Percentiles rank a stretch among this genome's conserved stretches.
These are phyloP conservation scores for Lachancea sp. DNA, from an alignment of 805 yeast species.

Conservation along the genomic window DNA sequence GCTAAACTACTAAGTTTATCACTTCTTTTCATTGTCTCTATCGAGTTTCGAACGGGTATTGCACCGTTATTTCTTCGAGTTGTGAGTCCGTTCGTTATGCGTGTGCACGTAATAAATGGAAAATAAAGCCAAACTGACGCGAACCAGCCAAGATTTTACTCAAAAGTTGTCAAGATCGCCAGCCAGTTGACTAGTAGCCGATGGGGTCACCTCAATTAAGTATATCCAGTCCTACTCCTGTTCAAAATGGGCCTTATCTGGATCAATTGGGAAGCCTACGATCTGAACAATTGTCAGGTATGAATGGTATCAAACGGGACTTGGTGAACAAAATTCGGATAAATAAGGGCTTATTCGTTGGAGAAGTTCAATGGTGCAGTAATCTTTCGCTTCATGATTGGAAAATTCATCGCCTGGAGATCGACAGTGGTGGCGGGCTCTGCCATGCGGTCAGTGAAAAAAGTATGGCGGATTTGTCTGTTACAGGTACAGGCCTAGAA, in stretches of 20 bases:
- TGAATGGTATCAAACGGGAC: not conserved
- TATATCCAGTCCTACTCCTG: constrained; percentile 6
- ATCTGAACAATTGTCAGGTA: constrained; percentile 1
- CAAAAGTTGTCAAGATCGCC: not conserved
- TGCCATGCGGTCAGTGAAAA: constrained; percentile 14
- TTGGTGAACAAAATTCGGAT: constrained; percentile 4
- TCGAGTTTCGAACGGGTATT: not conserved
- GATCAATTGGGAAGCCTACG: not conserved
- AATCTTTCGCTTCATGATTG: constrained; percentile 18
- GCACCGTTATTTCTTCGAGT: not conserved
- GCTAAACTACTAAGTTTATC: not conserved
- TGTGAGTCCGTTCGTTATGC: not conserved
- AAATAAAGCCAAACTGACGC: constrained; percentile 3
- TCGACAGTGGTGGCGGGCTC: constrained; percentile 16
- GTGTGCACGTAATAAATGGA: not conserved
- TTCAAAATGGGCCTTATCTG: not conserved
- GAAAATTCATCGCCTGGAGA: constrained; percentile 18
- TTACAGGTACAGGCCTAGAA: constrained; percentile 3
- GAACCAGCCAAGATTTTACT: not conserved
- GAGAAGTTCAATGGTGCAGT: constrained; percentile 22
- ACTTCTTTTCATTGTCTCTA: not conserved
- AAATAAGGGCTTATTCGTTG: constrained; percentile 20
- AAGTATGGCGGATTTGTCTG: constrained; percentile 5
- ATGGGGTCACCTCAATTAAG: constrained; percentile 5
- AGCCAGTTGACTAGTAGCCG: not conserved